These are phyloP conservation scores for Aspergillus affinis DNA, from an alignment of 495 filamentous ascomycete species.

Conservation along the genomic window DNA sequence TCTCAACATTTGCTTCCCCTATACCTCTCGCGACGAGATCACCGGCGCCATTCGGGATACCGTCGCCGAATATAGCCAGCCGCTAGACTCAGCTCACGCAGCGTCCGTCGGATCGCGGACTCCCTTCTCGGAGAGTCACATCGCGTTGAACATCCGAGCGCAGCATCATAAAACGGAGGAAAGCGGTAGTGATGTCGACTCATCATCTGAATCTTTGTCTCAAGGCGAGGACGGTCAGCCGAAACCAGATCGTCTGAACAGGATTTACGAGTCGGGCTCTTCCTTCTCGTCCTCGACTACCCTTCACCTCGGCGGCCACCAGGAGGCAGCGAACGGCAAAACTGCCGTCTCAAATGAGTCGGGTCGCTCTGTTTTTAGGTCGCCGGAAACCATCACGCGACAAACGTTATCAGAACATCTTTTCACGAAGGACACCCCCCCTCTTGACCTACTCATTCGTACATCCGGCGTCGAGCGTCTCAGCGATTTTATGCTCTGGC, in stretches of 20 bases:
- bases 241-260: slow-evolving; percentile 28
- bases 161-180: slow-evolving; percentile 43
- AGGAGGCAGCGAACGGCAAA: slow-evolving; percentile 32
- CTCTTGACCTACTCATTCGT: slow-evolving; percentile 83
- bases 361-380: slow-evolving; percentile 37
- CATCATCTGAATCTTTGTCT: slow-evolving; percentile 33
- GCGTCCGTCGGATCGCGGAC: slow-evolving; percentile 47
- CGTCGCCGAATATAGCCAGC: slow-evolving; percentile 75
- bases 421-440: slow-evolving; percentile 80
- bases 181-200: slow-evolving; percentile 38
- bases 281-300: slow-evolving; percentile 55
- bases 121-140: slow-evolving; percentile 82
- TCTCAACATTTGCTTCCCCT: slow-evolving; percentile 95
- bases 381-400: slow-evolving; percentile 84
- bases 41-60: slow-evolving; percentile 86
- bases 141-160: slow-evolving; percentile 75
- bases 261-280: slow-evolving; percentile 56
- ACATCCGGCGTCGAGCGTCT: slow-evolving; percentile 90
- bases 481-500: slow-evolving; percentile 99
- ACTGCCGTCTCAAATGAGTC: slow-evolving; percentile 21
- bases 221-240: slow-evolving; percentile 34
- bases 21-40: slow-evolving; percentile 95
- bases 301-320: slow-evolving; percentile 39
- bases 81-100: slow-evolving; percentile 44
- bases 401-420: slow-evolving; percentile 76